Evolutionary conservation across 2,329 filamentous ascomycete species (phyloP).

Genomic region (Neopestalotiopsis sp.): DNA sequence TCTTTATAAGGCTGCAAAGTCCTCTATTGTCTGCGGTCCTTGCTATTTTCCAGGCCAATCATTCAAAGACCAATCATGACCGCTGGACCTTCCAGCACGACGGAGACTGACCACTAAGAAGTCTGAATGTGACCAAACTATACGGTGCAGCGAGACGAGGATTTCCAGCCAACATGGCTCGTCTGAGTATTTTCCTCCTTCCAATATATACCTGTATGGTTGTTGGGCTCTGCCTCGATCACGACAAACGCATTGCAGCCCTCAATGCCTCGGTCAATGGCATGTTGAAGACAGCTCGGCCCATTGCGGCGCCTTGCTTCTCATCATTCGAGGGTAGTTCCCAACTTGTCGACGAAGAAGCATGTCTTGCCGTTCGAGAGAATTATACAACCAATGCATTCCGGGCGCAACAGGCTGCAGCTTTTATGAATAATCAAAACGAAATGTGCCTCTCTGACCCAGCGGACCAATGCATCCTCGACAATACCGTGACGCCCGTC

Average conservation of each 20-base stretch:
- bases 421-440: constrained; percentile 34
- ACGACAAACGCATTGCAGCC: background rate
- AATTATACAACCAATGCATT: constrained; percentile 34
- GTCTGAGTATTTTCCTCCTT: background rate
- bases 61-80: background rate
- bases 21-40: background rate
- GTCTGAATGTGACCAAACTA: background rate
- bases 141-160: background rate
- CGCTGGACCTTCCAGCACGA: background rate
- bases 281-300: constrained; percentile 25
- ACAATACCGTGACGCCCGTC: constrained; percentile 29
- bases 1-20: background rate
- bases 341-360: constrained; percentile 23
- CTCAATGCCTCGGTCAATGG: constrained; percentile 30
- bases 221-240: background rate
- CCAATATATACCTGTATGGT: background rate
- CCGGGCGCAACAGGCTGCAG: constrained; percentile 28
- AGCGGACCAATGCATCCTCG: constrained; percentile 34
- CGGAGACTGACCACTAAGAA: background rate
- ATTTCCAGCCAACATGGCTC: background rate
- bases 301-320: constrained; percentile 36
- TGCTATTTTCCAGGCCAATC: background rate
- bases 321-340: constrained; percentile 31
- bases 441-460: constrained; percentile 33
- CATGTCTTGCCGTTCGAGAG: constrained; percentile 30